These are phyloP conservation scores for Kandelia obovata DNA, from an alignment of 345 rosid genomes.

Conservation along the genomic window DNA sequence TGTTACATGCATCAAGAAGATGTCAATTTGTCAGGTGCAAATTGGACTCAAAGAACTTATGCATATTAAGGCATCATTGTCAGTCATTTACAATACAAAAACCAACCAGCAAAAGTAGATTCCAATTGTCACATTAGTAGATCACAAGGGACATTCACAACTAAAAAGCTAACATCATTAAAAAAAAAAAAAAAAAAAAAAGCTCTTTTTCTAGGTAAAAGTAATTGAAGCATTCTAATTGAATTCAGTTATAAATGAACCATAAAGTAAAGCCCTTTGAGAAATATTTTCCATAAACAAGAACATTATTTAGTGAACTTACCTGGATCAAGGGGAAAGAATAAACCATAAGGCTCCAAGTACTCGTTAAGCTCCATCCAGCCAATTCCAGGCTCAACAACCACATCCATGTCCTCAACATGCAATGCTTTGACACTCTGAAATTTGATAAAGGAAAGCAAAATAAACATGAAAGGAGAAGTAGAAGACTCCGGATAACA, in stretches of 20 bases:
- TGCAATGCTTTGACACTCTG: slow-evolving; percentile 84
- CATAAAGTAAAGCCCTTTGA: neutral
- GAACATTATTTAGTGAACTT: slow-evolving; percentile 7
- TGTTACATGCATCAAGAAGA: slow-evolving; percentile 14
- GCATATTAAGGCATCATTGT: neutral
- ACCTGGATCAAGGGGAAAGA: slow-evolving; percentile 98
- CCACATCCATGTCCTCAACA: slow-evolving; percentile 88
- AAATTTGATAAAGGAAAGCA: neutral
- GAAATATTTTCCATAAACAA: neutral
- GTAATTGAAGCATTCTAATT: neutral
- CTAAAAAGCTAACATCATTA: neutral
- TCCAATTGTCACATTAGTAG: neutral
- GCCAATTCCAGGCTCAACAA: slow-evolving; percentile 97
- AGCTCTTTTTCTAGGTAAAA: neutral
- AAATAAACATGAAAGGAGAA: neutral
- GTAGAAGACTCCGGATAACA: slow-evolving; percentile 3
- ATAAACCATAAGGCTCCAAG: slow-evolving; percentile 77
- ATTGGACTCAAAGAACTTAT: slow-evolving; percentile 7
- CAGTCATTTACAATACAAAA: neutral
- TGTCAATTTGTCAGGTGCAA: neutral
- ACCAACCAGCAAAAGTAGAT: neutral
- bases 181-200: neutral
- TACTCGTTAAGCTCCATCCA: slow-evolving; percentile 94
- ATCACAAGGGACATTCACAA: slow-evolving; percentile 3
- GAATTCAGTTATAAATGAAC: neutral